phyloP scores from a whole-genome alignment of 1,284 basidiomycete genomes.

The Melampsora abietis-canadensis region DNA sequence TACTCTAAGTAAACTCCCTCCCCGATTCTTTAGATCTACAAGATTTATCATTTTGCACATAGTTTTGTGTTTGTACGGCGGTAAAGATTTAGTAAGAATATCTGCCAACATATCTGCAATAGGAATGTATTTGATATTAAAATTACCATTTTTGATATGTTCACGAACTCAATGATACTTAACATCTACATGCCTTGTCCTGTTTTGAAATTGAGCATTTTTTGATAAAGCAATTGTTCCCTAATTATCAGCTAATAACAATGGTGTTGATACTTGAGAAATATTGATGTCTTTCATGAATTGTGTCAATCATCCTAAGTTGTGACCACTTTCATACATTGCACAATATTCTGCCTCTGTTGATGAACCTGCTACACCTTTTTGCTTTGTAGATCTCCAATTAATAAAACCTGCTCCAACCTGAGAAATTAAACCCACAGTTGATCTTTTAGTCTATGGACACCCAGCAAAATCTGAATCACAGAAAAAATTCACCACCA shows the following conservation, averaged over 20 bases:
- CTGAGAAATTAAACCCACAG: neutral
- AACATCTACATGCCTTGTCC: slow-evolving; percentile 18
- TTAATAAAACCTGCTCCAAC: neutral
- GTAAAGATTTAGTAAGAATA: slow-evolving; percentile 1
- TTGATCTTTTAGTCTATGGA: slow-evolving; percentile 1
- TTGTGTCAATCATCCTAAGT: neutral
- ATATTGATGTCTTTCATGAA: neutral
- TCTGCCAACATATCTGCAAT: slow-evolving; percentile 9
- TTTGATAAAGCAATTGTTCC: neutral
- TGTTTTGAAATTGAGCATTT: slow-evolving; percentile 9
- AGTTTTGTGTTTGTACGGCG: neutral
- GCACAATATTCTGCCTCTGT: neutral
- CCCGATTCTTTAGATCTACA: neutral
- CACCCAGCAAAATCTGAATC: neutral
- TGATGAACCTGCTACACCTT: neutral
- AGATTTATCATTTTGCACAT: neutral
- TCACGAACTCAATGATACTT: slow-evolving; percentile 13
- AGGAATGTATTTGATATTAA: slow-evolving; percentile 11
- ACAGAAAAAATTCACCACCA: neutral
- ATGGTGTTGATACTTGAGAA: too few relatives aligned
- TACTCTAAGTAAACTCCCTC: too few relatives aligned
- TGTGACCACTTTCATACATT: neutral
- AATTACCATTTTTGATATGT: neutral
- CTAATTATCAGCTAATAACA: slow-evolving; percentile 9
- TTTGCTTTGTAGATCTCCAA: neutral